phyloP scores from a whole-genome alignment of 352 stramenopile genomes.

The Globisporangium orthogonon region DNA sequence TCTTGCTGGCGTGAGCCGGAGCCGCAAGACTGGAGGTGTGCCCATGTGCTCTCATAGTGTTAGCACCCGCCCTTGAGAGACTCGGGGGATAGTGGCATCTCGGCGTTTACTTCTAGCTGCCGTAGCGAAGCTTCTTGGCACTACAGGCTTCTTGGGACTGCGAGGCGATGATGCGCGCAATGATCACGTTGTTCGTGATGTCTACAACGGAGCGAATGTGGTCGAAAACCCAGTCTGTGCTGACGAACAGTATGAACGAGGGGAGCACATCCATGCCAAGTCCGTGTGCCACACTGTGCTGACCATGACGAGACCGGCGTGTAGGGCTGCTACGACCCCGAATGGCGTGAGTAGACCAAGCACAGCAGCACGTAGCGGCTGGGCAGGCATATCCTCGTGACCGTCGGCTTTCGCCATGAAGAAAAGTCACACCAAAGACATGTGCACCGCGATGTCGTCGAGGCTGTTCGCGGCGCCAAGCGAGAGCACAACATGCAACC shows the following conservation, averaged over 20 bases:
- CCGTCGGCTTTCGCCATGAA: conserved; percentile 66
- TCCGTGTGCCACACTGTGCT: conserved; percentile 77
- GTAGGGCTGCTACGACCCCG: conserved; percentile 57
- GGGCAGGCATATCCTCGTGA: conserved; percentile 38
- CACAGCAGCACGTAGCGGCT: conserved; percentile 51
- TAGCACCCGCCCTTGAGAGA: not conserved
- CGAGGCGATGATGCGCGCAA: conserved; percentile 65
- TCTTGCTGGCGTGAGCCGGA: not conserved
- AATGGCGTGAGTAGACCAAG: conserved; percentile 52
- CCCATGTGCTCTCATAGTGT: not conserved
- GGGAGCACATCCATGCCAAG: conserved; percentile 47
- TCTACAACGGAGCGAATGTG: conserved; percentile 65
- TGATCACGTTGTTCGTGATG: conserved; percentile 78
- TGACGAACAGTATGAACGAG: conserved; percentile 62
- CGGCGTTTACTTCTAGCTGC: not conserved
- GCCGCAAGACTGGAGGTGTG: too few relatives aligned
- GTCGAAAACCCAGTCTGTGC: conserved; percentile 68
- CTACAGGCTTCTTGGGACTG: conserved; percentile 58
- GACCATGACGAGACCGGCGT: conserved; percentile 67
- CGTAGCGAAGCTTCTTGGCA: conserved; percentile 24
- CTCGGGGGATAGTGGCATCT: not conserved
- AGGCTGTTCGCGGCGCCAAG: conserved; percentile 64
- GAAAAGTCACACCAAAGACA: conserved; percentile 51
- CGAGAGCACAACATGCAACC: conserved; percentile 57
- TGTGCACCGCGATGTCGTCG: conserved; percentile 69